Conservation (phyloP, 495 filamentous ascomycete genomes). For the Aspergillus biplanus region DNA sequence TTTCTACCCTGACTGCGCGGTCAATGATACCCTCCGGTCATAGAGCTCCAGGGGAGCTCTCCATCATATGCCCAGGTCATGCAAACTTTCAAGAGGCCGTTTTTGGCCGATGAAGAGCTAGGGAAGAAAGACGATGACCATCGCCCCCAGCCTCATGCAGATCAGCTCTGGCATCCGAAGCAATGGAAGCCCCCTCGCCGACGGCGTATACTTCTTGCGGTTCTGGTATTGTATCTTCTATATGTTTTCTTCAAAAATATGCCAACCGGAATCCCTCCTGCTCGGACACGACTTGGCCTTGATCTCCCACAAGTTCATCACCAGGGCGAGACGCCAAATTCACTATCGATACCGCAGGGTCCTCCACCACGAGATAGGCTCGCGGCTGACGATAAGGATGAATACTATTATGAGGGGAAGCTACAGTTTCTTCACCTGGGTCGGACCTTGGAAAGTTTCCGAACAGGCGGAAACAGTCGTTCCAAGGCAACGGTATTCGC, state of each 20-base stretch:
- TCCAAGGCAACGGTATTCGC: constrained; percentile 53
- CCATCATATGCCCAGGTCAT: constrained; percentile 35
- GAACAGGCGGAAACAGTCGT: constrained; percentile 30
- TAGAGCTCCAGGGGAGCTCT: constrained; percentile 27
- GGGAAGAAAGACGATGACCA: constrained; percentile 72
- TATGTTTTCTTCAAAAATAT: constrained; percentile 61
- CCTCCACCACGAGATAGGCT: constrained; percentile 30
- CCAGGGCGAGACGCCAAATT: background rate
- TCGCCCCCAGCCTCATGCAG: constrained; percentile 35
- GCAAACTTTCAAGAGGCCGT: constrained; percentile 48
- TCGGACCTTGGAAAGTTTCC: constrained; percentile 47
- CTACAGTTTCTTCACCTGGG: constrained; percentile 60
- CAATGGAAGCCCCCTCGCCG: constrained; percentile 43
- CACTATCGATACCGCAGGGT: constrained; percentile 13
- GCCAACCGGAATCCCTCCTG: constrained; percentile 46
- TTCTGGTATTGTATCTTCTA: constrained; percentile 47
- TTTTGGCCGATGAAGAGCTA: constrained; percentile 65
- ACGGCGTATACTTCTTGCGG: constrained; percentile 45
- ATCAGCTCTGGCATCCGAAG: constrained; percentile 32
- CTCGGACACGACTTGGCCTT: constrained; percentile 29
- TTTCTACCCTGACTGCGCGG: background rate
- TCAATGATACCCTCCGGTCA: constrained; percentile 19
- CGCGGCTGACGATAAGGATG: constrained; percentile 23
- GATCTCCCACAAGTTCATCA: background rate
- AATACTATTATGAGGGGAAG: constrained; percentile 56